These are phyloP conservation scores for Colletotrichum sp. DNA, from an alignment of 2,329 filamentous ascomycete genomes.

Conservation along the genomic window DNA sequence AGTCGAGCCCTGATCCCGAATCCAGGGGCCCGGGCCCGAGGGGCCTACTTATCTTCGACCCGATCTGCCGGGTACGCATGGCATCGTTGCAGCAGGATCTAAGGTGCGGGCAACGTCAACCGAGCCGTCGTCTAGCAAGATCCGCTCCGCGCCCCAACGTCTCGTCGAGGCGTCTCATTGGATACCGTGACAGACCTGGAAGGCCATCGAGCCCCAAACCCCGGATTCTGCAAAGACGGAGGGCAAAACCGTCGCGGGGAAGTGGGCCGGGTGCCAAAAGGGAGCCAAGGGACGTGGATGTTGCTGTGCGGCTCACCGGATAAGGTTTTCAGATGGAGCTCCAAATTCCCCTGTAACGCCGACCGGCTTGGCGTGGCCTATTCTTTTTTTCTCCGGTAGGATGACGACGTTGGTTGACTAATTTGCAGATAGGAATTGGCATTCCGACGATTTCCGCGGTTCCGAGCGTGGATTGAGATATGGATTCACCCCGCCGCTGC, in stretches of 20 bases:
- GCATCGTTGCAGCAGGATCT: neutral
- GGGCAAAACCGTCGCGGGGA: neutral
- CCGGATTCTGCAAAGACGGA: neutral
- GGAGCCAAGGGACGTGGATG: neutral
- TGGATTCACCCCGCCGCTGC: neutral
- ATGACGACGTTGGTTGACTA: neutral
- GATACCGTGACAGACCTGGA: neutral
- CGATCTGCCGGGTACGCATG: neutral
- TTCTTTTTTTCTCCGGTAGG: fast-evolving
- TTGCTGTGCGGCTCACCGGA: neutral
- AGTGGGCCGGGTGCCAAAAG: neutral
- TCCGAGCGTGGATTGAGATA: neutral
- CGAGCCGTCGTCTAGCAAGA: neutral
- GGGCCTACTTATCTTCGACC: neutral
- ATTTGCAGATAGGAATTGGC: neutral
- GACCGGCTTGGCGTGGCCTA: neutral
- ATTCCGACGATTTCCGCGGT: neutral
- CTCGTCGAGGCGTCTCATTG: neutral
- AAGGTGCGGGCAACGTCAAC: neutral
- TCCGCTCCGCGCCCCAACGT: neutral
- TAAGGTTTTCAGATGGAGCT: slow-evolving; percentile 4
- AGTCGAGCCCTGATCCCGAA: neutral
- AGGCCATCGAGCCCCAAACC: neutral
- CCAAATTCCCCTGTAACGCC: neutral
- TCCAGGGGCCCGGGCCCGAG: neutral